Evolutionary conservation across 208 protist genomes (phyloP), one percentile per base, ranked within the genome.

Genomic region (Acanthamoeba triangularis): DNA sequence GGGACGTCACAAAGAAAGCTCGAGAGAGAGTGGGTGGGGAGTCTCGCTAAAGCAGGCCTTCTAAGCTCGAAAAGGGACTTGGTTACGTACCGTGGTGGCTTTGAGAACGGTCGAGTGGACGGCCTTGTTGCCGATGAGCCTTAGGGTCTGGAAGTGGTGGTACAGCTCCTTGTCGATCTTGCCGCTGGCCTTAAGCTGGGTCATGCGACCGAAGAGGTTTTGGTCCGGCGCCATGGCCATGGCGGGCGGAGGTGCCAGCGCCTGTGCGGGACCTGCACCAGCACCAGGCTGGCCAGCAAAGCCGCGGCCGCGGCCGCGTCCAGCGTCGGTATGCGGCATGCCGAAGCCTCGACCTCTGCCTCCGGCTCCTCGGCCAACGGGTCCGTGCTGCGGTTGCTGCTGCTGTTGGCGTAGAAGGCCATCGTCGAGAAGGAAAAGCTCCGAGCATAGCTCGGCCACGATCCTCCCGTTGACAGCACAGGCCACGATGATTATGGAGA

Each of bases 391-490:
- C 8, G 20, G 20, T 30, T 67, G 61, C 69, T 18, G 35, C 20
- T 78, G 69, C 16, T 20, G n/a, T 1, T 1, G 30, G 4, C 52
- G 47, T 1, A 92, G 25, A 10, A 76, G 25, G n/a, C 59, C 85
- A 28, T 92, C 59, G 16, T 92, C 54, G 23, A 92, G 54, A 13
- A 92, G 56, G 44, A 92, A 92, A 52, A 92, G 56, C 63, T 92
- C 59, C 33, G 85, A 65, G 44, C 85, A 92, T 6, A 92, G 47
- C 85, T 92, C 85, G 63, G 59, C 85, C 35, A 92, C 44, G 33
- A 92, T 92, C 54, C 63, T 65, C 28, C 85, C 85, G 41, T 92
- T 92, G 85, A 92, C 85, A 7, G 85, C 85, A 28, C 85, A 72
- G 54, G 85, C 54, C 20, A 92, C 37, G 85, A 92, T 92, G 85